A percentile compares a stretch with the other conserved stretches of the same genome.
Conservation (phyloP, 768 basidiomycete species). For the Pisolithus microcarpus region DNA sequence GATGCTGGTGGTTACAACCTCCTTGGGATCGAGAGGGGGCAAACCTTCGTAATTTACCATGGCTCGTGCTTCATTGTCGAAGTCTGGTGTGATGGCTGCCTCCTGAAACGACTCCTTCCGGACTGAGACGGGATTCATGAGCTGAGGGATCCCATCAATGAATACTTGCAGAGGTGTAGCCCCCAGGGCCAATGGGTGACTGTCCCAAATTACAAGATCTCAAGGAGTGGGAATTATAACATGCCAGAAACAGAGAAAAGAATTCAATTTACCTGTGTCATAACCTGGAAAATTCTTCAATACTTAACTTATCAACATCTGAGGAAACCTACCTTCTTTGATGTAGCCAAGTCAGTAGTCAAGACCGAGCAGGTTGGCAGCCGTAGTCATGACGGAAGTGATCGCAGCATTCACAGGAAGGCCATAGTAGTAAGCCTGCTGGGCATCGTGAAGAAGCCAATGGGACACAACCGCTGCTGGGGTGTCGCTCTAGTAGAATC, state of each 20-base stretch:
- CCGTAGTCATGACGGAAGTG: conserved; percentile 63
- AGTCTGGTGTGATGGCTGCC: conserved; percentile 49
- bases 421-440: conserved; percentile 78
- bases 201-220: conserved; percentile 61
- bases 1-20: too few species aligned
- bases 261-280: conserved; percentile 44
- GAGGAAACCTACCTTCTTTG: conserved; percentile 38
- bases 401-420: conserved; percentile 64
- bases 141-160: conserved; percentile 77
- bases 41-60: too few species aligned
- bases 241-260: neutral
- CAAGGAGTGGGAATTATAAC: neutral
- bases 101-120: conserved; percentile 48
- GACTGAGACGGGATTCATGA: conserved; percentile 25
- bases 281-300: conserved; percentile 37
- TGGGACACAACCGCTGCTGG: conserved; percentile 63
- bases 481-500: conserved; percentile 44
- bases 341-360: conserved; percentile 77
- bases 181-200: conserved; percentile 70
- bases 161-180: conserved; percentile 77
- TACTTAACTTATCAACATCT: neutral
- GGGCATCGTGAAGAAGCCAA: conserved; percentile 76
- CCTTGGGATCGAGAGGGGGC: too few species aligned
- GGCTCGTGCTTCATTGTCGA: conserved; percentile 46
- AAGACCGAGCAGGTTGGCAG: conserved; percentile 70